A percentile compares a stretch with the other conserved stretches of the same genome.
phyloP scores from a whole-genome alignment of 1,284 basidiomycete species.

The Chondrostereum purpureum region DNA sequence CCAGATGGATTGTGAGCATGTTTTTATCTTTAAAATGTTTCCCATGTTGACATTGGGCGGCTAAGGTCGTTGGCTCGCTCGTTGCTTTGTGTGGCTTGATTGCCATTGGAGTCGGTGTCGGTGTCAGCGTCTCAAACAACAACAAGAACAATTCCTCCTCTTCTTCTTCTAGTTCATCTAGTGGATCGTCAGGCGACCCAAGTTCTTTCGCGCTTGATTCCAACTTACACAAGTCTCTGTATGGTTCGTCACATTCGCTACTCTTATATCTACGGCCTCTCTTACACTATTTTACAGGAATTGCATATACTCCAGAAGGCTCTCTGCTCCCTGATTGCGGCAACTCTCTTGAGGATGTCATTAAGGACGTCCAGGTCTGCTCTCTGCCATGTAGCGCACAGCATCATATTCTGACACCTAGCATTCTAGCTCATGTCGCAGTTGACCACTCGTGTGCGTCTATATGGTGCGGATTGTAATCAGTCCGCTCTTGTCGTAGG shows the following conservation, averaged over 20 bases:
- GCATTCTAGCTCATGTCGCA: conserved; percentile 35
- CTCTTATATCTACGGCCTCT: neutral
- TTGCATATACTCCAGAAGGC: conserved; percentile 56
- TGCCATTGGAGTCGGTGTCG: conserved; percentile 44
- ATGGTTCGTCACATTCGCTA: conserved; percentile 44
- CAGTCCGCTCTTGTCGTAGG: conserved; percentile 20
- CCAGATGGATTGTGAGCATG: conserved; percentile 29
- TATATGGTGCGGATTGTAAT: conserved; percentile 15
- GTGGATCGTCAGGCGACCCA: conserved; percentile 31
- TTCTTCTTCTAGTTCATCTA: conserved; percentile 8
- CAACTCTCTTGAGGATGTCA: conserved; percentile 36
- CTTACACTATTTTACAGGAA: neutral
- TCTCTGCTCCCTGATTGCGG: conserved; percentile 42
- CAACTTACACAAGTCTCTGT: conserved; percentile 57
- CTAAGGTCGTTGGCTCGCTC: conserved; percentile 16
- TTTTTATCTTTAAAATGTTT: conserved; percentile 1
- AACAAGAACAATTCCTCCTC: conserved; percentile 23
- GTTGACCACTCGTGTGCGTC: conserved; percentile 24
- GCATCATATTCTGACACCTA: neutral
- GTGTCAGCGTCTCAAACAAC: conserved; percentile 45
- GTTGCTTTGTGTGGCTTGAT: conserved; percentile 37
- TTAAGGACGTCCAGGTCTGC: conserved; percentile 38
- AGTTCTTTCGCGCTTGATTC: conserved; percentile 58
- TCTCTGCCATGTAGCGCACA: conserved; percentile 2
- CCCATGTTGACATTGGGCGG: conserved; percentile 1